Percentiles rank a stretch among this genome's conserved stretches.
These are phyloP conservation scores for Helichrysum umbraculigerum DNA, from an alignment of 129 eudicot genomes.

Conservation along the genomic window DNA sequence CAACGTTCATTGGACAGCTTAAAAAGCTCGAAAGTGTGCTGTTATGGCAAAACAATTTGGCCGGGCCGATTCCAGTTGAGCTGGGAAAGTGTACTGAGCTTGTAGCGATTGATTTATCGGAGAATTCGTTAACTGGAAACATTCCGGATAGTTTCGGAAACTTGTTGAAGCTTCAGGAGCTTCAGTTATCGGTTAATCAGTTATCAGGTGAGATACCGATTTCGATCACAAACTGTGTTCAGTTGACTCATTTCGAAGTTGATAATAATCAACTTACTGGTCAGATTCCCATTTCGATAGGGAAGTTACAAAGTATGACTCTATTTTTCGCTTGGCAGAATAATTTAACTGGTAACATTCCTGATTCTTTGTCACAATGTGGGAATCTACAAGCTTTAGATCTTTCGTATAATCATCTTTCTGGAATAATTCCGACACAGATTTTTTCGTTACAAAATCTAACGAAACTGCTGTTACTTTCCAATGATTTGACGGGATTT, in stretches of 20 bases:
- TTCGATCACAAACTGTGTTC: constrained; percentile 58
- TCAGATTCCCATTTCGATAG: constrained; percentile 65
- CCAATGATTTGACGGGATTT: constrained; percentile 82
- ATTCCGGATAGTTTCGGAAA: constrained; percentile 73
- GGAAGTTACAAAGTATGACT: constrained; percentile 70
- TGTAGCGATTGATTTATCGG: constrained; percentile 65
- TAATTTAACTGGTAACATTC: constrained; percentile 77
- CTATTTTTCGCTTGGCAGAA: constrained; percentile 93
- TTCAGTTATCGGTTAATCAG: constrained; percentile 77
- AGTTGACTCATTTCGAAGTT: constrained; percentile 74
- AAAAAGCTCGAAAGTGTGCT: constrained; percentile 67
- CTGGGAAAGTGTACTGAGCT: constrained; percentile 72
- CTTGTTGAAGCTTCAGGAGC: constrained; percentile 54
- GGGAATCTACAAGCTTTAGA: constrained; percentile 82
- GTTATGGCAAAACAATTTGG: constrained; percentile 86
- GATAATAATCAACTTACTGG: constrained; percentile 84
- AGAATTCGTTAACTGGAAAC: constrained; percentile 64
- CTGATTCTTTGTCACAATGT: constrained; percentile 68
- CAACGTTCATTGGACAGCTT: constrained; percentile 61
- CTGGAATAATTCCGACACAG: constrained; percentile 66
- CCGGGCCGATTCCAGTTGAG: constrained; percentile 73
- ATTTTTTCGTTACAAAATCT: constrained; percentile 65
- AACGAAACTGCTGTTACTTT: constrained; percentile 69
- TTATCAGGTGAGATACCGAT: constrained; percentile 77
- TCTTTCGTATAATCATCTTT: constrained; percentile 75